phyloP scores from a whole-genome alignment of 305 asterid species.

The Caryopteris hybrid region DNA sequence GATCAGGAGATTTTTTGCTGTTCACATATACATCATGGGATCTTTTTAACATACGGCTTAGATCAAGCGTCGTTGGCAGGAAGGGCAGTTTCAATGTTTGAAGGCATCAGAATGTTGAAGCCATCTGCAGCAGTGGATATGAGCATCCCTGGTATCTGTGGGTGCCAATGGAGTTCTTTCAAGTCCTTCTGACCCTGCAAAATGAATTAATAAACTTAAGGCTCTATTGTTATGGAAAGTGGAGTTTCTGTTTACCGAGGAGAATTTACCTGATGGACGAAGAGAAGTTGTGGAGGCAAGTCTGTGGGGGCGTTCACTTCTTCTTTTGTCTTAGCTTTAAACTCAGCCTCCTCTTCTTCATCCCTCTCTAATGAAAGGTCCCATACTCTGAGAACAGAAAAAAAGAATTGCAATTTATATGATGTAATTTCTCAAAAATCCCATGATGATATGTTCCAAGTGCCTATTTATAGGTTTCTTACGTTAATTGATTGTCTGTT shows the following conservation, averaged over 20 bases:
- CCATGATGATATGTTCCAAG: not conserved
- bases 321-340: slow-evolving; percentile 61
- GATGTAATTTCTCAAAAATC: not conserved
- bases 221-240: not conserved
- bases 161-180: slow-evolving; percentile 94
- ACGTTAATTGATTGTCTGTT: slow-evolving; percentile 86
- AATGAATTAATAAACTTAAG: not conserved
- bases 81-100: slow-evolving; percentile 69
- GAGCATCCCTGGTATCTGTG: slow-evolving; percentile 94
- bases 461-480: slow-evolving; percentile 21
- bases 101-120: slow-evolving; percentile 80
- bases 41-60: too few relatives aligned
- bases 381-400: slow-evolving; percentile 64
- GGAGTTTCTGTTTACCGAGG: not conserved
- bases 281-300: slow-evolving; percentile 90
- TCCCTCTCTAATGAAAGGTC: slow-evolving; percentile 92
- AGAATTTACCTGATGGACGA: slow-evolving; percentile 69
- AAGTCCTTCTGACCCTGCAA: slow-evolving; percentile 92
- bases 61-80: slow-evolving; percentile 40
- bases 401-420: not conserved
- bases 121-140: slow-evolving; percentile 86
- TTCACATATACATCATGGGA: too few relatives aligned
- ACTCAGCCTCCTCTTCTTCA: slow-evolving; percentile 90
- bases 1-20: too few relatives aligned
- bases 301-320: slow-evolving; percentile 79